Percentiles rank a stretch among this genome's conserved stretches.
phyloP scores from a whole-genome alignment of 352 stramenopile genomes.

The Phytophthora agathidicida region DNA sequence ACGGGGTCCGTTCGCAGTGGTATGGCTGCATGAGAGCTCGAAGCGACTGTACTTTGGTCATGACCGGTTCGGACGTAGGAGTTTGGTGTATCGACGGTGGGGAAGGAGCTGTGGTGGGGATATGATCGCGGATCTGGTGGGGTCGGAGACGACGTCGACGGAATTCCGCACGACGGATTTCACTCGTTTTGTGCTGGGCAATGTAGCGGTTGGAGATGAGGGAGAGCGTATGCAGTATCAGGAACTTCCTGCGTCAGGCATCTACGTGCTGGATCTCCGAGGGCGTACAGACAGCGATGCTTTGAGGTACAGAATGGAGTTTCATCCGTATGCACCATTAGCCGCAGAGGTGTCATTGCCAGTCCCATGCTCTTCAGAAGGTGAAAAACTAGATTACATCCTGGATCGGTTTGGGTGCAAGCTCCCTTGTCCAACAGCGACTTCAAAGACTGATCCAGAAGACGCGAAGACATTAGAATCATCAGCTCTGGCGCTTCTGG shows the following conservation, averaged over 20 bases:
- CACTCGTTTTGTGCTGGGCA: slow-evolving; percentile 44
- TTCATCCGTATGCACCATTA: slow-evolving; percentile 46
- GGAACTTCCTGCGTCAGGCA: slow-evolving; percentile 77
- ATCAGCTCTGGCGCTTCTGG: slow-evolving; percentile 54
- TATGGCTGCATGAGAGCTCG: slow-evolving; percentile 63
- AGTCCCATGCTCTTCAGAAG: background rate
- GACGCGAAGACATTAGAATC: slow-evolving; percentile 15
- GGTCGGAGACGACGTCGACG: slow-evolving; percentile 5
- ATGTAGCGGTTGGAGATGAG: slow-evolving; percentile 45
- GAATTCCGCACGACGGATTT: slow-evolving; percentile 23
- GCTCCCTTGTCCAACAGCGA: slow-evolving; percentile 20
- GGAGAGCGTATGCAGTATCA: slow-evolving; percentile 35
- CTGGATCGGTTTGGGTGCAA: slow-evolving; percentile 42
- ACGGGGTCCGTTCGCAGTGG: slow-evolving; percentile 87
- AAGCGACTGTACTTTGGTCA: slow-evolving; percentile 90
- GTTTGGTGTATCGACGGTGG: slow-evolving; percentile 74
- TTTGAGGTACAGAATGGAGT: slow-evolving; percentile 34
- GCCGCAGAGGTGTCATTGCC: background rate
- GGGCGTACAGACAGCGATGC: background rate
- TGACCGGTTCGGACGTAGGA: slow-evolving; percentile 91
- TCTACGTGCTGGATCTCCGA: slow-evolving; percentile 75
- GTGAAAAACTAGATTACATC: background rate
- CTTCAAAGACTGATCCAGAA: background rate
- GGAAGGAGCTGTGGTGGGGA: slow-evolving; percentile 8
- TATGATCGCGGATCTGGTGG: slow-evolving; percentile 30